Percentiles rank a stretch among this genome's conserved stretches.
Conservation (phyloP, 768 basidiomycete species). For the Boletellus emodensis region DNA sequence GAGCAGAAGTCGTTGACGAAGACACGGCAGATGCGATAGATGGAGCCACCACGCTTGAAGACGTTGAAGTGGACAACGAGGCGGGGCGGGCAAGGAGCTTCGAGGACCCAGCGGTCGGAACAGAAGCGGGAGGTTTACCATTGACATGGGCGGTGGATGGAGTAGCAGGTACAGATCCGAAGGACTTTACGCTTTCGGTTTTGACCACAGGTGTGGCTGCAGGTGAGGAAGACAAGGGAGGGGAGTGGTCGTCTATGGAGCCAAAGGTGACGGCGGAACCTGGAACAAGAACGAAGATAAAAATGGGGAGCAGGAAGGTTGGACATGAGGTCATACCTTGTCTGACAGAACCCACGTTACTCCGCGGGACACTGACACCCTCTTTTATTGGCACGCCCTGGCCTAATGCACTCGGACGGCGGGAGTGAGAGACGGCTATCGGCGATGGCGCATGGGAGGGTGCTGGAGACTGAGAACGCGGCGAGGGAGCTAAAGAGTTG, state of each 20-base stretch:
- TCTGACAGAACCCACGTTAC: conserved; percentile 60
- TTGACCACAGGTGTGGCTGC: conserved; percentile 61
- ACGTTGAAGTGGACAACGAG: conserved; percentile 17
- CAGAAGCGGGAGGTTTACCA: conserved; percentile 53
- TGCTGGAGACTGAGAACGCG: conserved; percentile 78
- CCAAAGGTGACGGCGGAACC: conserved; percentile 81
- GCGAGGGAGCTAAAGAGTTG: conserved; percentile 47
- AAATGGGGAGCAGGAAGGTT: not conserved
- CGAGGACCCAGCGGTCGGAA: conserved; percentile 38
- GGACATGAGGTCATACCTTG: conserved; percentile 46
- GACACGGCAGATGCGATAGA: conserved; percentile 31
- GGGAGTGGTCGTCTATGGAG: conserved; percentile 77
- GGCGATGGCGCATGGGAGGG: conserved; percentile 46
- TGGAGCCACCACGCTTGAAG: conserved; percentile 29
- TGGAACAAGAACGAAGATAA: conserved; percentile 24
- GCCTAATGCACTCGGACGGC: conserved; percentile 72
- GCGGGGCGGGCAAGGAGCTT: conserved; percentile 28
- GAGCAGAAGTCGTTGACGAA: conserved; percentile 34
- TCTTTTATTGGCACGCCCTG: conserved; percentile 74
- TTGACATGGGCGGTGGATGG: conserved; percentile 47
- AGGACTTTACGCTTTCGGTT: conserved; percentile 73
- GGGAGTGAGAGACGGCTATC: conserved; percentile 58
- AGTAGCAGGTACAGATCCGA: conserved; percentile 69
- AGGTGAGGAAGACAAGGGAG: conserved; percentile 80
- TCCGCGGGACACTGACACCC: conserved; percentile 70